Conservation (phyloP, 352 stramenopile species). For the Globisporangium lucens region DNA sequence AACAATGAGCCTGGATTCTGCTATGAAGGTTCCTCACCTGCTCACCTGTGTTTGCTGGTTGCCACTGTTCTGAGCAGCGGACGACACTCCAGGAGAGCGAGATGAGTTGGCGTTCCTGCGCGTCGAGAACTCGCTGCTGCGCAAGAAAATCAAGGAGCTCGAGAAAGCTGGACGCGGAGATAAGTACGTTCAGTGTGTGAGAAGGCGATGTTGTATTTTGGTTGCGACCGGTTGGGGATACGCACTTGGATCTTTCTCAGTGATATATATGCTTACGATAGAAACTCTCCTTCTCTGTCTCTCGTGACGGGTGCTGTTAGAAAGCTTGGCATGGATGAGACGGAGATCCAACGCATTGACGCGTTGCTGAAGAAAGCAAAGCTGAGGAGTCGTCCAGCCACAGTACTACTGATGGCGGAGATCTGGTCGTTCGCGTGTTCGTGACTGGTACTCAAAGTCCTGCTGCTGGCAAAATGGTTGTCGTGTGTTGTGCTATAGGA, state of each 20-base stretch:
- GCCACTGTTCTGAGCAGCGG: constrained; percentile 10
- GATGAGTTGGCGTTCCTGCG: constrained; percentile 53
- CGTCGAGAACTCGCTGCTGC: constrained; percentile 62
- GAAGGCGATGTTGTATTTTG: background rate
- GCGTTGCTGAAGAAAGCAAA: constrained; percentile 75
- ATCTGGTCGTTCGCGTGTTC: too few species aligned
- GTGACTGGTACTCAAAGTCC: background rate
- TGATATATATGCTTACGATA: background rate
- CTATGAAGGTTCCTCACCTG: background rate
- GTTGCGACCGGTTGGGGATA: background rate
- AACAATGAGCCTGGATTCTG: background rate
- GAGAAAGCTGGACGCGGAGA: constrained; percentile 48
- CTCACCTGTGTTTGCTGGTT: background rate
- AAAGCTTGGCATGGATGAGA: constrained; percentile 48
- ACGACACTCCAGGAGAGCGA: constrained; percentile 17
- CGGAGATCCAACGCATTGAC: constrained; percentile 69
- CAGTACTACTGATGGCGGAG: too few species aligned
- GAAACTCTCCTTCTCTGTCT: background rate
- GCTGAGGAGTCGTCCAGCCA: constrained; percentile 10
- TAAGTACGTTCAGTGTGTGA: constrained; percentile 22
- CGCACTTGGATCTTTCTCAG: too few species aligned
- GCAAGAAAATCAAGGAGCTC: constrained; percentile 68
- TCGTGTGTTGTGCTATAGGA: constrained; percentile 25
- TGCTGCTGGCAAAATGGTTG: too few species aligned
- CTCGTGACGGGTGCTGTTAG: constrained; percentile 17